Conservation (phyloP, 768 basidiomycete species). For the Tylopilus vinaceipallidus region DNA sequence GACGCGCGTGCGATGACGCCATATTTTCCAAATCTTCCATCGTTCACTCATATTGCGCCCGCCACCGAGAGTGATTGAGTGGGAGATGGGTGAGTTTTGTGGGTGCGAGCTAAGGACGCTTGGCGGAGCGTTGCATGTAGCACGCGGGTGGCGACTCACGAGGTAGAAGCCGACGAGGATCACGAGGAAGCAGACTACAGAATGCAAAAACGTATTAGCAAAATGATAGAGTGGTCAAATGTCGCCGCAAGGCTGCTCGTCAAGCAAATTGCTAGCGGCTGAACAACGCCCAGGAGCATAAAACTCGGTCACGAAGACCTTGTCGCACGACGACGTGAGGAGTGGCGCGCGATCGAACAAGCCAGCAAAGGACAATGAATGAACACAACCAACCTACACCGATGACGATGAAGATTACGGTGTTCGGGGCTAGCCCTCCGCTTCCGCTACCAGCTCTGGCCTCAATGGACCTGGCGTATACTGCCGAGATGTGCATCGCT, state of each 20-base stretch:
- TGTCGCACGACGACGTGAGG: neutral
- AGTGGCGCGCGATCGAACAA: constrained; percentile 3
- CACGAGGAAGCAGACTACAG: constrained; percentile 22
- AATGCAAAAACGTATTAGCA: constrained; percentile 11
- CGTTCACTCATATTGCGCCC: constrained; percentile 2
- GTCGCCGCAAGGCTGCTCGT: neutral
- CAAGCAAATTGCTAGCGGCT: too few relatives aligned
- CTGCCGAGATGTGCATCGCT: neutral
- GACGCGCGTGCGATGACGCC: neutral
- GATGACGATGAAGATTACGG: constrained; percentile 23
- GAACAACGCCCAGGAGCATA: too few relatives aligned
- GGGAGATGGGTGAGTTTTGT: constrained; percentile 1
- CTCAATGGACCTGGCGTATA: constrained; percentile 12
- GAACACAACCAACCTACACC: constrained; percentile 25
- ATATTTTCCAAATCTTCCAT: constrained; percentile 21
- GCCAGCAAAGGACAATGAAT: neutral
- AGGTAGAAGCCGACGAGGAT: constrained; percentile 29
- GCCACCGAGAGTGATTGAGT: neutral
- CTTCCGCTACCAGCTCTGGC: neutral
- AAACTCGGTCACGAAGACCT: neutral
- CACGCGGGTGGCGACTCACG: constrained; percentile 21
- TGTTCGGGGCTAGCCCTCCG: constrained; percentile 10
- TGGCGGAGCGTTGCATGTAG: neutral
- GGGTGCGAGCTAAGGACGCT: neutral
- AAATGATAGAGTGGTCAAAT: neutral